phyloP scores from a whole-genome alignment of 1,284 basidiomycete species.

The Trichosporon sp. region DNA sequence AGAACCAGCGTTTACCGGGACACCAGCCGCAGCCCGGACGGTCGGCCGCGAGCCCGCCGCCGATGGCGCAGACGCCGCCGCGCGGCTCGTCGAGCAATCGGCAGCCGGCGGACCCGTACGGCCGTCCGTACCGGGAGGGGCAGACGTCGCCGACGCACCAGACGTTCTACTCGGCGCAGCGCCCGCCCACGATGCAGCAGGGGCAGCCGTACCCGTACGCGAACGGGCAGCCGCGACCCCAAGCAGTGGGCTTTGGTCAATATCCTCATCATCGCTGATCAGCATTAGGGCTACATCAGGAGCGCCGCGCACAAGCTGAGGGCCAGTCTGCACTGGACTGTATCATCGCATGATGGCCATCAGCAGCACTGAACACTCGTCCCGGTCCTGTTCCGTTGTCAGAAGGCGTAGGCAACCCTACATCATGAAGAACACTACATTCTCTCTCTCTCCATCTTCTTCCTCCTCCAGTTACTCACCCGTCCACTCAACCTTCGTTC shows the following conservation, averaged over 20 bases:
- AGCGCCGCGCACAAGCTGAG: not conserved
- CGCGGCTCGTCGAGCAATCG: slow-evolving; percentile 24
- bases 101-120: slow-evolving; percentile 23
- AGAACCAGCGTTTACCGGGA: slow-evolving; percentile 5
- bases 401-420: too few species aligned
- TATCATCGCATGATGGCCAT: not conserved
- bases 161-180: slow-evolving; percentile 24
- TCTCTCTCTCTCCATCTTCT: too few species aligned
- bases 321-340: not conserved
- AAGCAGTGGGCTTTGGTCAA: slow-evolving; percentile 29
- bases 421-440: too few species aligned
- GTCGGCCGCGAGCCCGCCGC: not conserved
- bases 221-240: slow-evolving; percentile 22
- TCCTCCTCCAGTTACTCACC: not conserved
- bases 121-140: slow-evolving; percentile 20
- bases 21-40: not conserved
- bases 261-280: slow-evolving; percentile 32
- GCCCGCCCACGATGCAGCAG: slow-evolving; percentile 18
- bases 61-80: slow-evolving; percentile 27
- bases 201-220: slow-evolving; percentile 25
- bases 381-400: too few species aligned
- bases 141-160: slow-evolving; percentile 30
- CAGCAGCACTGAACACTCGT: not conserved
- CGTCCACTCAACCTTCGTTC: not conserved
- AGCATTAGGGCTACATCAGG: not conserved